phyloP scores from a whole-genome alignment of 140 eudicot species.

The Stevia rebaudiana region DNA sequence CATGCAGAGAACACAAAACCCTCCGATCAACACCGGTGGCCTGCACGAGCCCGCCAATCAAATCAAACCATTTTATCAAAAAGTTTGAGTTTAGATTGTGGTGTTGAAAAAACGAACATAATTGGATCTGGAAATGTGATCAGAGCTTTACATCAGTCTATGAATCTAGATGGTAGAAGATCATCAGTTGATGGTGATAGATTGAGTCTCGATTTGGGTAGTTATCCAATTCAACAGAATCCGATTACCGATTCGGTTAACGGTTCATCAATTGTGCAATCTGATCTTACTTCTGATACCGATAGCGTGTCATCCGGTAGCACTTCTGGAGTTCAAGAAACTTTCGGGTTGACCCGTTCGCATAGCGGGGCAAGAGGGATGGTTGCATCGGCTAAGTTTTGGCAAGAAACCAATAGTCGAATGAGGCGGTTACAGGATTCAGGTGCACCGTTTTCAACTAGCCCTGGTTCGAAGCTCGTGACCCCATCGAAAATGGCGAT shows the following conservation, averaged over 20 bases:
- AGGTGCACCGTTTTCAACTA: slow-evolving; percentile 47
- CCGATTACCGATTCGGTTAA: slow-evolving; percentile 39
- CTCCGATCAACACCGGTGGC: slow-evolving; percentile 84
- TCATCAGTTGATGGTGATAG: slow-evolving; percentile 68
- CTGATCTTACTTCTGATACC: slow-evolving; percentile 80
- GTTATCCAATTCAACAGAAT: slow-evolving; percentile 26
- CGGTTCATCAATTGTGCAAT: slow-evolving; percentile 34
- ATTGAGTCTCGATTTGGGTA: slow-evolving; percentile 57
- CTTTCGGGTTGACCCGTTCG: slow-evolving; percentile 33
- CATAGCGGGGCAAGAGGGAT: slow-evolving; percentile 49
- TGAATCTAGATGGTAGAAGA: slow-evolving; percentile 52
- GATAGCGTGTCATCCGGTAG: slow-evolving; percentile 95
- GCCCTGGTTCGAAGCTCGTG: slow-evolving; percentile 63
- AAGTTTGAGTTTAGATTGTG: slow-evolving; percentile 56
- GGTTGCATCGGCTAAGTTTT: slow-evolving; percentile 65
- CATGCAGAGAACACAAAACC: slow-evolving; percentile 72
- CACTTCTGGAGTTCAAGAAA: slow-evolving; percentile 69
- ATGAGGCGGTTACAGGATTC: slow-evolving; percentile 84
- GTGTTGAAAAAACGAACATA: slow-evolving; percentile 30
- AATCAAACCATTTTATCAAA: slow-evolving; percentile 43
- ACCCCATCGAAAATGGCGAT: slow-evolving; percentile 54
- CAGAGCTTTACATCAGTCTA: slow-evolving; percentile 51
- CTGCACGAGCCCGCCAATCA: slow-evolving; percentile 47
- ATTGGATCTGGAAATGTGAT: slow-evolving; percentile 65
- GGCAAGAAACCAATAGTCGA: slow-evolving; percentile 89